Base-by-base conservation (phyloP, 176 grass and related monocot genomes). In the Cenchrus americanus region DNA sequence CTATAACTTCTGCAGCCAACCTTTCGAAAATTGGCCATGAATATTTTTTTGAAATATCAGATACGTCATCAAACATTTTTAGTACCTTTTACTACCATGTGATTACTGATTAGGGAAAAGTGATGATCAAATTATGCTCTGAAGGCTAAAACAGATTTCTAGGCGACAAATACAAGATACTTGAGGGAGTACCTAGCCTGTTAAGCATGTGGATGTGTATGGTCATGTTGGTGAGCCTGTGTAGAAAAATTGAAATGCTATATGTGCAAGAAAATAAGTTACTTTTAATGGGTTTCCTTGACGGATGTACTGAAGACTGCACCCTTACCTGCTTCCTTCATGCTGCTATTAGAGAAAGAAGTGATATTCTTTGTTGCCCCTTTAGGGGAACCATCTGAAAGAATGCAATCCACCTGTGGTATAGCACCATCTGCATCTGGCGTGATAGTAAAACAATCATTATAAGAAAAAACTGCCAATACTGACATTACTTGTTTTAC, bases 251-350 rank as follows among this genome's bases (percentile, higher is more conserved):
- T 66, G 10, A 73, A 74, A 71, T 77, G 78, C 14, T 32, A 10
- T 59, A 47, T 44, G 48, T 10, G 43, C 43, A 78, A 52, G 8
- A 83, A 14, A 81, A 51, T 27, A 89, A 49, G 53, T 44, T 24
- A 42, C 59, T 23, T 14, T 22, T 61, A 22, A 65, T 85, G 17
- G 63, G 22, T 66, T 74, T 58, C 23, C 10, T 37, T 53, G 12
- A 86, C 37, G 42, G 15, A 55, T 74, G 10, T 87, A 53, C 14
- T 68, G 22, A 77, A 82, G 55, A 51, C 19, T 43, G 43, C 37
- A 79, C 15, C 65, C 75, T 95, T 81, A 95, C 90, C 80, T 81
- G 75, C 27, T 92, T 92, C 80, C 62, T 75, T 88, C 52, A 54
- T 48, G 58, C 84, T 84, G 72, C 11, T 84, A 78, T 86, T 63